These are phyloP conservation scores for Colletotrichum destructivum DNA, from an alignment of 2,329 filamentous ascomycete genomes.

Conservation along the genomic window DNA sequence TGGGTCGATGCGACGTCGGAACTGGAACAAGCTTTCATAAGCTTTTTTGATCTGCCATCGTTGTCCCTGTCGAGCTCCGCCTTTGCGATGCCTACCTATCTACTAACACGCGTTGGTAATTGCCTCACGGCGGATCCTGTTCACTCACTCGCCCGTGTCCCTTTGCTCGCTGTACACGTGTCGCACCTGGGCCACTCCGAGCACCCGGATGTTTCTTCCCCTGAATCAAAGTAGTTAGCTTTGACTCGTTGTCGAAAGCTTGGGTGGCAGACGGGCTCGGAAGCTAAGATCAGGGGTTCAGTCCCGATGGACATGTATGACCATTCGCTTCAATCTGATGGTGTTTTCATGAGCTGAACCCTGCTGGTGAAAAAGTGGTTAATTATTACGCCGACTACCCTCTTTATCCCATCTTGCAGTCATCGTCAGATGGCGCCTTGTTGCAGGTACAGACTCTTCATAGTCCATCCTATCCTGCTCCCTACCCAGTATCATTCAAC, in stretches of 20 bases:
- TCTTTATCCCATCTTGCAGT: neutral
- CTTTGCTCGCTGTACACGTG: neutral
- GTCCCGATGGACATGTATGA: neutral
- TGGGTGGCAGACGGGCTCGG: neutral
- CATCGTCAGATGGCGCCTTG: neutral
- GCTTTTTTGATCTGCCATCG: conserved; percentile 15
- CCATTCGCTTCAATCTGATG: neutral
- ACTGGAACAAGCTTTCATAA: conserved; percentile 39
- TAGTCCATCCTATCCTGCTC: neutral
- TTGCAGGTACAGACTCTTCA: neutral
- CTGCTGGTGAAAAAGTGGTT: neutral
- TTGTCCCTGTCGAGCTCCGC: conserved; percentile 18
- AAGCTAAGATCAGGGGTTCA: neutral
- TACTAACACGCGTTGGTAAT: neutral
- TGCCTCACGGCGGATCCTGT: conserved; percentile 6
- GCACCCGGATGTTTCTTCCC: neutral
- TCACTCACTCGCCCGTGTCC: neutral
- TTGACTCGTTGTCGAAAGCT: neutral
- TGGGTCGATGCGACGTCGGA: conserved; percentile 39
- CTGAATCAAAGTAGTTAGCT: neutral
- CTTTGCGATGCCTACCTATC: neutral
- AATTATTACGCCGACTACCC: neutral
- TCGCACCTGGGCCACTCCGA: neutral
- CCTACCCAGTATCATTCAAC: neutral
- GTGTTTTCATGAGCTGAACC: neutral